Base-by-base conservation (phyloP, 371 early-diverging fungal species). In the Amoeboaphelidium protococcarum region DNA sequence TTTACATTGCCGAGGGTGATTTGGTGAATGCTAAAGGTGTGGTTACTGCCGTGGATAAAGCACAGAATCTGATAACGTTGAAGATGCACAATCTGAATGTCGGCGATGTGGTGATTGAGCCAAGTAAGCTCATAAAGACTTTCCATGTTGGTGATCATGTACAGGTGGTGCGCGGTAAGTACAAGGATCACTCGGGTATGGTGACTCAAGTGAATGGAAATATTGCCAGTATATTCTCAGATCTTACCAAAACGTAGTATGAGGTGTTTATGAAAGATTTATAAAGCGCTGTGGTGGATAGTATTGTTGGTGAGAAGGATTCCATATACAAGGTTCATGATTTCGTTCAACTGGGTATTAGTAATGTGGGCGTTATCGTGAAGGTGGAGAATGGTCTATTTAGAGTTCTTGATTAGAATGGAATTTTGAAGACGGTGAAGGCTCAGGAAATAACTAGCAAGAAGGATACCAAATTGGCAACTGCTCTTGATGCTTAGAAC, bases 81-180 rank as follows among this genome's bases (percentile, higher is more conserved):
- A 66, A 78, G 16, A 57, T 62, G 4, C 60, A 74, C 3, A 54
- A 54, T 25, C 24, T 44, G 26, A 19, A 27, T 13, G 54, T 21
- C 4, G 49, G 25, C 26, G 51, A 21, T 19, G 13, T 31, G 19
- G 22, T n/a, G 3, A 23, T 21, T 24, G 50, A 21, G n/a, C 60
- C 75, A 0, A 58, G 62, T 23, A 78, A 82, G 51, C 66, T 97
- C 16, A 68, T 79, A 46, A 92, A 91, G 62, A 68, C 72, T 40
- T 94, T 88, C 57, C 60, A 65, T 13, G 67, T 73, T 31, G 97
- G 97, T 48, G 88, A 94, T 51, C 82, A 88, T 48, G 91, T 91
- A 52, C 74, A 80, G 59, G 91, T 92, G n/a, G 72, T 82, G 41
- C 70, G 75, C 40, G 96, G 96, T 24, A 70, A 73, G n/a, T 76